Conservation (phyloP, 1,284 basidiomycete species). For the Microbotryum violaceum region DNA sequence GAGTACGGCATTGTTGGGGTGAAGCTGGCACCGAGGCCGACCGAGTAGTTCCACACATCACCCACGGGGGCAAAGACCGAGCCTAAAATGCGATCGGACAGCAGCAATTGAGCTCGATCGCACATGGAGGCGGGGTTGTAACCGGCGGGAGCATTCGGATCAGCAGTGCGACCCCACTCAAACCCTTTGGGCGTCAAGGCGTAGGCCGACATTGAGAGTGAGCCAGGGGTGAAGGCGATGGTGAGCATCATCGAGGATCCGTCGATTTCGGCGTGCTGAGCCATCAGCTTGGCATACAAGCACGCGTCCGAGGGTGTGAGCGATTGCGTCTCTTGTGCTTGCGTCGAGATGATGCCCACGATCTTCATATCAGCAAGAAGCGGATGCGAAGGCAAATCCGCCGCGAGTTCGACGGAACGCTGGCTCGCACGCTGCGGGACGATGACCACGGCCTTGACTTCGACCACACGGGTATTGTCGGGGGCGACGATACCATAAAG, state of each 20-base stretch:
- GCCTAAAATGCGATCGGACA: slow-evolving; percentile 73
- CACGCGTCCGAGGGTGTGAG: slow-evolving; percentile 91
- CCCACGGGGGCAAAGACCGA: slow-evolving; percentile 45
- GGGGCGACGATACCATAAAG: slow-evolving; percentile 87
- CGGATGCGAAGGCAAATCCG: slow-evolving; percentile 47
- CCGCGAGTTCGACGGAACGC: slow-evolving; percentile 70
- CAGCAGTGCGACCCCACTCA: slow-evolving; percentile 87
- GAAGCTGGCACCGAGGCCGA: slow-evolving; percentile 79
- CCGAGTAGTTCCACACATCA: slow-evolving; percentile 67
- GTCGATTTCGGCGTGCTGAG: slow-evolving; percentile 87
- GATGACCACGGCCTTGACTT: slow-evolving; percentile 95
- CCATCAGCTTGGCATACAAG: slow-evolving; percentile 93
- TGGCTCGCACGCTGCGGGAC: slow-evolving; percentile 94
- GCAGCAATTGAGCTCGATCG: slow-evolving; percentile 84
- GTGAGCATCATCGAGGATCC: slow-evolving; percentile 90
- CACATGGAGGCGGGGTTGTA: slow-evolving; percentile 94
- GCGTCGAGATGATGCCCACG: slow-evolving; percentile 45
- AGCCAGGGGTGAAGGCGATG: slow-evolving; percentile 94
- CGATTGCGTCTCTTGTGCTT: slow-evolving; percentile 42
- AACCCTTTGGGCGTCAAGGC: slow-evolving; percentile 77
- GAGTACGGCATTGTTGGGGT: slow-evolving; percentile 72
- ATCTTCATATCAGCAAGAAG: slow-evolving; percentile 45
- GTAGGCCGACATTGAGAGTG: slow-evolving; percentile 89
- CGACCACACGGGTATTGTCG: slow-evolving; percentile 97
- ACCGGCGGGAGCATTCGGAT: slow-evolving; percentile 46